These are phyloP conservation scores for Pseudogymnoascus sp. DNA, from an alignment of 2,329 filamentous ascomycete species.

Conservation along the genomic window DNA sequence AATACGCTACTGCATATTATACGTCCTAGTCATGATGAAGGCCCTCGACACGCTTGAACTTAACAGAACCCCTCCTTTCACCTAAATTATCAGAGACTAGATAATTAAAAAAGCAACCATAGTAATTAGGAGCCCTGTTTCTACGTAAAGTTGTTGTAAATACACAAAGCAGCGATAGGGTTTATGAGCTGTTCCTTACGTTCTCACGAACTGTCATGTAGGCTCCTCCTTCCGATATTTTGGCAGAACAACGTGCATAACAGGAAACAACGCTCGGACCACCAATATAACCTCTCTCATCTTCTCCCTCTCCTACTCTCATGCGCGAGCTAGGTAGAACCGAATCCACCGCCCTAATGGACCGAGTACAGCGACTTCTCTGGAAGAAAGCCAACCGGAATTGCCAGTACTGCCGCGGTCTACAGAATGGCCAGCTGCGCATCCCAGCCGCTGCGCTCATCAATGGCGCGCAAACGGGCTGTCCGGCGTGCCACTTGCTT, in stretches of 20 bases:
- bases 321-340: background rate
- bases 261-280: background rate
- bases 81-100: too few species aligned
- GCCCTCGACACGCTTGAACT: too few species aligned
- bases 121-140: too few species aligned
- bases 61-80: too few species aligned
- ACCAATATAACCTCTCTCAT: background rate
- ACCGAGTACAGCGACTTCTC: background rate
- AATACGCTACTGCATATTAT: too few species aligned
- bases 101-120: too few species aligned
- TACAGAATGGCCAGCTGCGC: background rate
- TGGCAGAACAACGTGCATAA: background rate
- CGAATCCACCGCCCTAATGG: background rate
- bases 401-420: background rate
- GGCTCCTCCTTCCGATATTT: background rate
- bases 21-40: too few species aligned
- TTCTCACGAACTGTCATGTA: background rate
- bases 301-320: background rate
- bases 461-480: background rate
- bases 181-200: background rate
- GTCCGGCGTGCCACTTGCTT: background rate
- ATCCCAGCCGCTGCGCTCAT: background rate
- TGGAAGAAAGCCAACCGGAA: background rate
- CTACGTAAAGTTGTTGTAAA: too few species aligned
- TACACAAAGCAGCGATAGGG: background rate